These are phyloP conservation scores for Microbotryomycetes sp. DNA, from an alignment of 1,284 basidiomycete species.

Conservation along the genomic window DNA sequence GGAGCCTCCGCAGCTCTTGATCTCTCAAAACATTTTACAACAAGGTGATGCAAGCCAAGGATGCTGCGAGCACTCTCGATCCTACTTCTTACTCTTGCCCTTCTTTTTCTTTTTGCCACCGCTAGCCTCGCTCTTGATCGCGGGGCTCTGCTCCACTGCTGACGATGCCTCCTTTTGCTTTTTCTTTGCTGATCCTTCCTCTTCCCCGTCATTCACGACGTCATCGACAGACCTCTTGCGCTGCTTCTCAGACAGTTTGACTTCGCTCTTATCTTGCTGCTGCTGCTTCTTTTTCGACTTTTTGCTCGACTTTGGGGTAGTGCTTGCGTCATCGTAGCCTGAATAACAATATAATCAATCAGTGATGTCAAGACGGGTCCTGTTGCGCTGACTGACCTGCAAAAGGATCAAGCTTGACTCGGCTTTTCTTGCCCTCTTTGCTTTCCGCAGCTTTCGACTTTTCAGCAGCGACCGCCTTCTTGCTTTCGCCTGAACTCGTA, in stretches of 20 bases:
- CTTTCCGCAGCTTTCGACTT: not conserved
- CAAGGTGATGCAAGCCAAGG: not conserved
- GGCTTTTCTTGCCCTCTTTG: not conserved
- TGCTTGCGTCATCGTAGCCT: not conserved
- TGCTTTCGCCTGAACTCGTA: not conserved
- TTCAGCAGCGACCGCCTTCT: not conserved
- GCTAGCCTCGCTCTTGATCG: not conserved
- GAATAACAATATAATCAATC: too few relatives aligned
- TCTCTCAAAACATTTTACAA: too few relatives aligned
- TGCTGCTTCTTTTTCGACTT: not conserved
- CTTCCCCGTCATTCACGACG: not conserved
- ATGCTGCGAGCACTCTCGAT: not conserved
- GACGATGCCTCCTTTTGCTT: not conserved
- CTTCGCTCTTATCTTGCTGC: not conserved
- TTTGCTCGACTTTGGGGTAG: not conserved
- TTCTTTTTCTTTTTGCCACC: not conserved
- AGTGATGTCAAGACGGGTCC: too few relatives aligned
- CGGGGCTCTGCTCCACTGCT: too few relatives aligned
- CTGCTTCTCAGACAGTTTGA: not conserved
- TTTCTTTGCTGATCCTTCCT: not conserved
- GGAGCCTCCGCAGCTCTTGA: too few relatives aligned
- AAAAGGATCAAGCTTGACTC: conserved; percentile 8
- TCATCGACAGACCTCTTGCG: not conserved
- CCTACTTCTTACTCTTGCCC: not conserved
- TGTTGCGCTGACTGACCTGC: too few relatives aligned